Evolutionary conservation across 2,329 filamentous ascomycete species (phyloP).

Genomic region (Xylariomycetidae sp.): DNA sequence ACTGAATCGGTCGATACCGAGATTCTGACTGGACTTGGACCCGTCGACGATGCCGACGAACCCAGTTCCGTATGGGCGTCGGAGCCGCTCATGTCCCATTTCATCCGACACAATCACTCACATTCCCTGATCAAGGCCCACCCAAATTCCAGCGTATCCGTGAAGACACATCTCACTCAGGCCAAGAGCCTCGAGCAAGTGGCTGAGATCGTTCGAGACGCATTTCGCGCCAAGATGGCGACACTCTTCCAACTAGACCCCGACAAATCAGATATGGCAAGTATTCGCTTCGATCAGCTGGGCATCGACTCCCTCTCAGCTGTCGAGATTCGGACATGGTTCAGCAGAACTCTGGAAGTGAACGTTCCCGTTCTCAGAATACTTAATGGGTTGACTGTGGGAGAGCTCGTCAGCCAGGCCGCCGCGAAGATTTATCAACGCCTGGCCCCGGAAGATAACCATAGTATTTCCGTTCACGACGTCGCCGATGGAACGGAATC

Average conservation of each 20-base stretch:
- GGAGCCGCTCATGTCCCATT: neutral
- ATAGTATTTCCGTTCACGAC: neutral
- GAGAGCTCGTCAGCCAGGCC: conserved; percentile 3
- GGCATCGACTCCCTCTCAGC: conserved; percentile 14
- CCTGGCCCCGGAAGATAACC: conserved; percentile 1
- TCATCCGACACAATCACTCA: too few relatives aligned
- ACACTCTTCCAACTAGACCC: conserved; percentile 7
- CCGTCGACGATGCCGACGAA: too few relatives aligned
- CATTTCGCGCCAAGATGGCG: conserved; percentile 1
- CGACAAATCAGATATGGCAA: neutral
- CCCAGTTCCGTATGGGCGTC: conserved; percentile 2
- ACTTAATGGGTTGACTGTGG: conserved; percentile 7
- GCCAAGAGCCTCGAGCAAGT: neutral
- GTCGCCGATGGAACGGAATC: neutral
- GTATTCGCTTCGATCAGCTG: neutral
- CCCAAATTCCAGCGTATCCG: too few relatives aligned
- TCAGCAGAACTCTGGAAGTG: conserved; percentile 8
- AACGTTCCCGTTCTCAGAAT: conserved; percentile 14
- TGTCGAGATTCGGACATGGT: conserved; percentile 11
- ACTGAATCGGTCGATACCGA: too few relatives aligned
- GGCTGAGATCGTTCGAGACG: neutral
- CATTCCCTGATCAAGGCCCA: too few relatives aligned
- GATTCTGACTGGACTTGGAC: neutral
- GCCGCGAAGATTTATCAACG: neutral
- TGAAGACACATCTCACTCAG: neutral